Base-by-base conservation (phyloP, 2,329 filamentous ascomycete genomes). In the Onygena corvina region DNA sequence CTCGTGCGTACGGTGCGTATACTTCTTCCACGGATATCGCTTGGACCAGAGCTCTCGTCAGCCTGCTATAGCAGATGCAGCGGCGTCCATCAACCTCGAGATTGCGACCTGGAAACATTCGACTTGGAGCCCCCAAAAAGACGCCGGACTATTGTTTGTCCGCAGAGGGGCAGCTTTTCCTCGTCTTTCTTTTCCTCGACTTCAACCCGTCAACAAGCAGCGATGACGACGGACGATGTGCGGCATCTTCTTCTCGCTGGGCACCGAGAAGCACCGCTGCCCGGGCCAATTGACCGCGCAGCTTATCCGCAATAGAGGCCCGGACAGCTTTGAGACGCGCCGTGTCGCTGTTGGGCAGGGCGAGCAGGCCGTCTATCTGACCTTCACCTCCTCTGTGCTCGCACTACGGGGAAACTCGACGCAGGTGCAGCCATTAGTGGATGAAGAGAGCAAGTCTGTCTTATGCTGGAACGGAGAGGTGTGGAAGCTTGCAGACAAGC, bases 381-480 rank as follows among this genome's bases (percentile, higher is more conserved):
- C 72, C 12, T 84, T 93, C 60, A 76, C 80, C 9, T 92, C 90
- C 4, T 93, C 88, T 0, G 90, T 98, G 0, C 76, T 96, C n/a
- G 81, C 88, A 3, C 72, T 98, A n/a, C 80, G 92, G 58, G 90
- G 90, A 21, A 76, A 80, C 46, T 71, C 77, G 53, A 62, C 92
- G 46, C 78, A 81, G 4, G 63, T 68, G 29, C 92, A 96, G 64
- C 92, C 92, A 1, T 75, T 94, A 3, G 64, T 75, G 35, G 76
- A 83, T 55, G 31, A 61, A 2, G 54, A 58, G 0, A 75, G 74
- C 0, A 73, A 74, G 3, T 86, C 83, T 1, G 71, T 86, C 0
- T 73, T 98, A 1, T 95, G 90, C 73, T 98, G 92, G 92, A 98
- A 98, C 61, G 92, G 92, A 36, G 92, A 98, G 64, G 90, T 88